Percentiles rank a stretch among this genome's conserved stretches.
phyloP scores from a whole-genome alignment of 192 early-diverging fungal genomes.

The Chytriomyces hyalinus region DNA sequence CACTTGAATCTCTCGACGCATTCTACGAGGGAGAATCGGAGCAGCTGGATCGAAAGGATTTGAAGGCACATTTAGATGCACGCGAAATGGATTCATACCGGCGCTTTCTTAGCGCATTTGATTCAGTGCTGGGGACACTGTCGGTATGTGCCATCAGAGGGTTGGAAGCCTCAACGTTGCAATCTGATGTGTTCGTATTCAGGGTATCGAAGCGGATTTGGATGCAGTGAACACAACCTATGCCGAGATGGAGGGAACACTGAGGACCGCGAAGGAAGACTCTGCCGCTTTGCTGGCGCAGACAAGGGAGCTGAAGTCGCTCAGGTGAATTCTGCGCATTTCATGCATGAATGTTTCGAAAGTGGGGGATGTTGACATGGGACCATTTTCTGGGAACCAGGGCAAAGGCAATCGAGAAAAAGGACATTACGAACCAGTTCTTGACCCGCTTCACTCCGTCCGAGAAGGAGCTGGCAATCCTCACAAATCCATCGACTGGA shows the following conservation, averaged over 20 bases:
- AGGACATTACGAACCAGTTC: conserved; percentile 68
- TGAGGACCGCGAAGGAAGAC: conserved; percentile 61
- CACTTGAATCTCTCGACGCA: conserved; percentile 65
- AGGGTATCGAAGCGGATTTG: conserved; percentile 62
- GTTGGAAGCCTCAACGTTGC: not conserved
- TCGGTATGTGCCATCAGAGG: not conserved
- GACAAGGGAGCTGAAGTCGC: conserved; percentile 64
- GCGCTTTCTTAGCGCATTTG: conserved; percentile 53
- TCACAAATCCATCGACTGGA: conserved; percentile 58
- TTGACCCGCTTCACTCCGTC: conserved; percentile 73
- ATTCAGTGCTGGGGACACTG: conserved; percentile 53
- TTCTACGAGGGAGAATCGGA: conserved; percentile 62
- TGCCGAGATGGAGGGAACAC: conserved; percentile 63
- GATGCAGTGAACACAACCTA: conserved; percentile 63
- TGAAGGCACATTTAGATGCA: conserved; percentile 17
- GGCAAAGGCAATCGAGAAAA: conserved; percentile 58
- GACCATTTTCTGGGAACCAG: conserved; percentile 27
- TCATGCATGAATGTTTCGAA: not conserved
- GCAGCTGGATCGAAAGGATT: conserved; percentile 38
- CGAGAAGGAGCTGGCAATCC: conserved; percentile 65
- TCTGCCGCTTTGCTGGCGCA: conserved; percentile 70
- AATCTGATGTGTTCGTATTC: not conserved
- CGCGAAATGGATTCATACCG: conserved; percentile 16
- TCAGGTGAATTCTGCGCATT: conserved; percentile 53
- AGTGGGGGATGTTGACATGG: too few relatives aligned